Evolutionary conservation across 257 asterid species (phyloP), one percentile per base, ranked within the genome.

Genomic region (Eucommia ulmoides): DNA sequence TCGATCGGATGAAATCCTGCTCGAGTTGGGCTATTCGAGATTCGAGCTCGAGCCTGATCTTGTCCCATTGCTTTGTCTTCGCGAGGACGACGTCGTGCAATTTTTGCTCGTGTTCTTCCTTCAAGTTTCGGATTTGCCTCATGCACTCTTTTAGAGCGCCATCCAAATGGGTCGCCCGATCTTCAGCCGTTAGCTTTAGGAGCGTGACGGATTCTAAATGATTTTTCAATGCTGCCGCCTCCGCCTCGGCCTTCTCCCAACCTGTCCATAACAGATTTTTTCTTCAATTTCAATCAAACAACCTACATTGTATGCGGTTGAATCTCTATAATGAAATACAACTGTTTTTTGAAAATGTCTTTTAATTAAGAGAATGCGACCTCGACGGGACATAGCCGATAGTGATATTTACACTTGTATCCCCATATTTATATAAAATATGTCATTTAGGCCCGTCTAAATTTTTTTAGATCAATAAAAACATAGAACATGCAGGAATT

Each of bases 211-310:
- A 86, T 65, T 91, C 96, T 47, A 91, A 77, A 62, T 83, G 93
- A 70, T 60, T 83, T 69, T 86, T 86, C 65, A 91, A 62, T 29
- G 89, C 68, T 14, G 93, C 81, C 7, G 99, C 84, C 74, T 91
- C 99, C 9, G 94, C 83, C 70, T 91, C 99, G 9, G 99, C 99
- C 61, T 91, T 91, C 56, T 91, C 99, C 99, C 99, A 91, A 66
- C 99, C 99, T 91, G 92, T 35, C 23, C 74, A 75, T 17, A 16
- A 42, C 20, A 42, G 1, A 9, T 42, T 18, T 4, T n/a, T n/a
- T n/a, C n/a, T n/a, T n/a, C n/a, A n/a, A n/a, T n/a, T n/a, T n/a
- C n/a, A n/a, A n/a, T n/a, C n/a, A n/a, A n/a, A n/a, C n/a, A n/a
- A n/a, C n/a, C n/a, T n/a, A n/a, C n/a, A n/a, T n/a, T n/a, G n/a